These are phyloP conservation scores for Kwoniella mangroviensis DNA, from an alignment of 768 basidiomycete genomes.

Conservation along the genomic window DNA sequence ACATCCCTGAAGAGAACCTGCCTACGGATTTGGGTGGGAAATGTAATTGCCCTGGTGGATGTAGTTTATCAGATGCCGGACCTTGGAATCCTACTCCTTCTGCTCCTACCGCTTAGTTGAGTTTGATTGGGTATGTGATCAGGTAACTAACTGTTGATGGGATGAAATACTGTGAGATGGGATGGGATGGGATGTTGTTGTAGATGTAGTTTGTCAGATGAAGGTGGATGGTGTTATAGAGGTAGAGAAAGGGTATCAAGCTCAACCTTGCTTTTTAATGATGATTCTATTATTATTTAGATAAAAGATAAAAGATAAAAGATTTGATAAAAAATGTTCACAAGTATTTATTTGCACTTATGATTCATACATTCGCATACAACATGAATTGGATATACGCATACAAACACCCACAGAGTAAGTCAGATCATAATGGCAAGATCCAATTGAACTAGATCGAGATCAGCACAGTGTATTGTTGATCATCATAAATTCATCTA, in stretches of 20 bases:
- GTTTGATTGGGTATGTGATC: not conserved
- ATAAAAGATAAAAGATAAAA: not conserved
- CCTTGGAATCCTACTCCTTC: slow-evolving; percentile 71
- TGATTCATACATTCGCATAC: not conserved
- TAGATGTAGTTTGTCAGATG: not conserved
- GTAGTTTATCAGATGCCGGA: slow-evolving; percentile 85
- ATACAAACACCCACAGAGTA: not conserved
- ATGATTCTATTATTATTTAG: not conserved
- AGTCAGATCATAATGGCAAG: no score
- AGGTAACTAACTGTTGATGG: not conserved
- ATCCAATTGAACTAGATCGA: no score
- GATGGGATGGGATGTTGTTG: not conserved
- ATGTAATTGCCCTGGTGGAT: slow-evolving; percentile 78
- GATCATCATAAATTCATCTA: no score
- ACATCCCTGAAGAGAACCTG: slow-evolving; percentile 82
- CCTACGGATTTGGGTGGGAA: slow-evolving; percentile 82
- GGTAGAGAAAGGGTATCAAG: not conserved
- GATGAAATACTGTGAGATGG: no score
- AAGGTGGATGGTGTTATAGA: not conserved
- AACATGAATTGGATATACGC: not conserved
- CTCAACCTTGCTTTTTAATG: not conserved
- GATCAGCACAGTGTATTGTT: no score
- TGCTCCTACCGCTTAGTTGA: slow-evolving; percentile 6
- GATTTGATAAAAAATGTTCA: not conserved
- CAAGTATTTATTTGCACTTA: not conserved